Evolutionary conservation across 768 basidiomycete genomes (phyloP).

Genomic region (Aureoboletus auriporus): DNA sequence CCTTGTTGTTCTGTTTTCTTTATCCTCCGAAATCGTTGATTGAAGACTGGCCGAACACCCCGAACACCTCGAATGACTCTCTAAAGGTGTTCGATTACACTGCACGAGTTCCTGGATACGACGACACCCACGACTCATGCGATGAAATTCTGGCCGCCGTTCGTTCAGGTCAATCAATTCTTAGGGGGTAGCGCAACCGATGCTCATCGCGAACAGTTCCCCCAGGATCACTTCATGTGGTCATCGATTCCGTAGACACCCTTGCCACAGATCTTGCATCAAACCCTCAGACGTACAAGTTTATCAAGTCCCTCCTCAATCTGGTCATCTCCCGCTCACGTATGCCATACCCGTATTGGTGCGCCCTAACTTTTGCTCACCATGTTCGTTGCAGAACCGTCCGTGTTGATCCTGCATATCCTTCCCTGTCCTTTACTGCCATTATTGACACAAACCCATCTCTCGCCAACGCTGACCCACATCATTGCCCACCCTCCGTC

Average conservation of each 20-base stretch:
- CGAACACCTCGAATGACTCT: constrained; percentile 14
- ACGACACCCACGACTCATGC: constrained; percentile 32
- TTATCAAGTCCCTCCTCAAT: constrained; percentile 45
- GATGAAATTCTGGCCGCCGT: constrained; percentile 40
- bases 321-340: constrained; percentile 47
- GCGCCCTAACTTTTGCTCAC: constrained; percentile 8
- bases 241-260: constrained; percentile 73
- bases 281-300: constrained; percentile 45
- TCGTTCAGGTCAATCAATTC: constrained; percentile 31
- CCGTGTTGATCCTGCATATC: constrained; percentile 59
- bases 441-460: constrained; percentile 54
- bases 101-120: constrained; percentile 51
- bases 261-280: constrained; percentile 57
- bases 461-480: constrained; percentile 63
- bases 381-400: constrained; percentile 36
- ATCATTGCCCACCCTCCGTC: constrained; percentile 66
- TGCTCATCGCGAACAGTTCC: constrained; percentile 30
- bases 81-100: constrained; percentile 49
- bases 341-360: constrained; percentile 27
- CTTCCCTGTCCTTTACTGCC: constrained; percentile 48
- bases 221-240: constrained; percentile 50
- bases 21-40: constrained; percentile 49
- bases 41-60: constrained; percentile 22
- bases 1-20: constrained; percentile 56
- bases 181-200: not conserved